Percentiles rank a stretch among this genome's conserved stretches.
phyloP scores from a whole-genome alignment of 2,329 filamentous ascomycete species.

The Arthrobotrys megalospora region DNA sequence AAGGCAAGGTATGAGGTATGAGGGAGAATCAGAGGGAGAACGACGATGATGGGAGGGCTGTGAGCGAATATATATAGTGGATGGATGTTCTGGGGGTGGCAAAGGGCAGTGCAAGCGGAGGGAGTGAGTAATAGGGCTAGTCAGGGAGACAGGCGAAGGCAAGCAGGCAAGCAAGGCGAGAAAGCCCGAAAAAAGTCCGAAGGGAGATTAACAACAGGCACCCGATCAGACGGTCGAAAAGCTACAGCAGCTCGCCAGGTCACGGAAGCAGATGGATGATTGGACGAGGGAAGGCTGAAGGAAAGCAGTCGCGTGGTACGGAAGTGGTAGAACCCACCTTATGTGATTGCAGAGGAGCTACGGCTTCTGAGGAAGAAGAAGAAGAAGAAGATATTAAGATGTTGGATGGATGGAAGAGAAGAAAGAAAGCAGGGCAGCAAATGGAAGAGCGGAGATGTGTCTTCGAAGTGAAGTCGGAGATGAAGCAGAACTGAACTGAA shows the following conservation, averaged over 20 bases:
- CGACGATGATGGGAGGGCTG: constrained; percentile 9
- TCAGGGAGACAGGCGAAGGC: neutral
- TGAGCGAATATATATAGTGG: constrained; percentile 25
- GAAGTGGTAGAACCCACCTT: constrained; percentile 22
- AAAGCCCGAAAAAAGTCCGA: constrained; percentile 13
- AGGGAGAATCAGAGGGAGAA: constrained; percentile 11
- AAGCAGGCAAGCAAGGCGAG: constrained; percentile 14
- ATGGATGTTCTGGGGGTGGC: constrained; percentile 18
- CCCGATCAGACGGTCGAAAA: neutral
- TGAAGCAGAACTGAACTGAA: constrained; percentile 9
- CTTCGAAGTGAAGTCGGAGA: constrained; percentile 10
- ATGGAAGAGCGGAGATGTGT: constrained; percentile 56
- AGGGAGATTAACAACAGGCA: neutral
- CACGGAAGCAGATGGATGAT: constrained; percentile 8
- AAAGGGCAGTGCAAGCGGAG: constrained; percentile 25
- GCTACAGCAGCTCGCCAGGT: constrained; percentile 22
- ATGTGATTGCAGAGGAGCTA: constrained; percentile 12
- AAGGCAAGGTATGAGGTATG: neutral
- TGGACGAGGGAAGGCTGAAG: constrained; percentile 5
- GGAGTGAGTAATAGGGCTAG: constrained; percentile 16
- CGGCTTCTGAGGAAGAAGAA: constrained; percentile 15
- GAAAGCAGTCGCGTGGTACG: constrained; percentile 50
- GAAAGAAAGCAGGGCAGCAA: constrained; percentile 22
- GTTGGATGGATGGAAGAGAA: constrained; percentile 15
- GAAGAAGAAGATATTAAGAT: constrained; percentile 11